phyloP scores from a whole-genome alignment of 306 rosid genomes.

The Phaseolus lunatus region DNA sequence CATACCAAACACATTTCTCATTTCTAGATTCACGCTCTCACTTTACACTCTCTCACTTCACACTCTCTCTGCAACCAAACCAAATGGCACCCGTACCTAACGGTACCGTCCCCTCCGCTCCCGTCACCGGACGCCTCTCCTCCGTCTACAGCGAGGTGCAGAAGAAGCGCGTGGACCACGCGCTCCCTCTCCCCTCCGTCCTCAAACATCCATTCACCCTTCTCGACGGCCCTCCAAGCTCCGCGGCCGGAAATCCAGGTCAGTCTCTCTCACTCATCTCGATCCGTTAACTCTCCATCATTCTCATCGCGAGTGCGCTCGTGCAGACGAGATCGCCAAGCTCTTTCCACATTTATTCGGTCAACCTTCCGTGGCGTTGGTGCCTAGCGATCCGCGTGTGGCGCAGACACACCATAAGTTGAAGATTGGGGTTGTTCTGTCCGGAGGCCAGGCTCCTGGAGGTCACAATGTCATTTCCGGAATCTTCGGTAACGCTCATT shows the following conservation, averaged over 20 bases:
- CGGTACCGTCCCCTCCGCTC: constrained; percentile 42
- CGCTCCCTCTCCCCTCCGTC: constrained; percentile 86
- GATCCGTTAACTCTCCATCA: constrained; percentile 41
- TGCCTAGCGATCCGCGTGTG: constrained; percentile 49
- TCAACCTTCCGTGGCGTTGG: constrained; percentile 80
- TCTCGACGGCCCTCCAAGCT: constrained; percentile 83
- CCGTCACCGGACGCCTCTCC: constrained; percentile 62
- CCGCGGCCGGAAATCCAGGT: constrained; percentile 99
- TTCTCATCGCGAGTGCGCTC: not conserved
- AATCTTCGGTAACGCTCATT: constrained; percentile 65
- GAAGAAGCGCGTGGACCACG: constrained; percentile 76
- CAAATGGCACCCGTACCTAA: constrained; percentile 65
- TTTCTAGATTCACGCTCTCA: constrained; percentile 42
- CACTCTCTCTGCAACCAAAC: not conserved
- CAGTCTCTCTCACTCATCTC: not conserved
- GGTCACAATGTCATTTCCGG: constrained; percentile 98
- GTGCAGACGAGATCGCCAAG: constrained; percentile 88
- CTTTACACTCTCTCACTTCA: constrained; percentile 4
- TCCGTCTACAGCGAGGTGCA: constrained; percentile 90
- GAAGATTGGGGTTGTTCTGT: constrained; percentile 95
- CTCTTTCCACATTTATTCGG: constrained; percentile 87
- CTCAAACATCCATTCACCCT: constrained; percentile 71
- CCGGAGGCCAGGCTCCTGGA: constrained; percentile 99
- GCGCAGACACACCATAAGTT: constrained; percentile 53
- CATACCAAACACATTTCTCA: not conserved